Base-by-base conservation (phyloP, 257 asterid species). In the Paraleonurus japonicus region DNA sequence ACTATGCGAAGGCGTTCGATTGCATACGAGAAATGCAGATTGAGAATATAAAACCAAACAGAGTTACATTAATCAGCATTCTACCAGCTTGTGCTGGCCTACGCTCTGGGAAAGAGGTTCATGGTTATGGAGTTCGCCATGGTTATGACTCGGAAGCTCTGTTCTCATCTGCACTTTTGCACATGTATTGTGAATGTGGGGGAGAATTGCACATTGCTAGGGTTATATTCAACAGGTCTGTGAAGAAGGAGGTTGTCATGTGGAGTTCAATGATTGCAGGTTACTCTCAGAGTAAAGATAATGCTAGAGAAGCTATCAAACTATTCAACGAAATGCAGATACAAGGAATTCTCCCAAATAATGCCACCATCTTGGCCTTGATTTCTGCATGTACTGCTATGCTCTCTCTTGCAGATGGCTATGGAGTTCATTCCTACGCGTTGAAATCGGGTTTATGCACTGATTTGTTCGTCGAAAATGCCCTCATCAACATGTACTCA, bases 251-350 rank as follows among this genome's bases (percentile, higher is more conserved):
- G 65, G 73, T 86, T n/a, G 92, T 87, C 37, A 75, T 83, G 81
- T 89, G 97, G 97, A 91, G 92, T 79, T 74, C 91, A 16, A 79
- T 91, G 66, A 85, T 89, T 51, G 78, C 80, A 20, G 83, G 87
- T 67, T 83, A 84, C 81, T 80, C 96, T 13, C 81, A 39, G 43
- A 73, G 76, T 23, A 78, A 61, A 71, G 73, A 75, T 39, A 65
- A 61, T 67, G 85, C 76, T 20, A 75, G 61, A 73, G 87, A 84
- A 85, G 92, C 92, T 69, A 60, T 87, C 30, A 33, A 63, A 67
- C 81, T 84, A 47, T 89, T 89, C 66, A 70, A 75, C 62, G 73
- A 80, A 77, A 87, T 91, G 97, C 87, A 48, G 51, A 70, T 37
- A 62, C 83, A 77, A 28, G 91, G 90, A 13, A 75, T 83, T 64